phyloP scores from a whole-genome alignment of 1,284 basidiomycete genomes.

The Singerocomus rubriflavus region DNA sequence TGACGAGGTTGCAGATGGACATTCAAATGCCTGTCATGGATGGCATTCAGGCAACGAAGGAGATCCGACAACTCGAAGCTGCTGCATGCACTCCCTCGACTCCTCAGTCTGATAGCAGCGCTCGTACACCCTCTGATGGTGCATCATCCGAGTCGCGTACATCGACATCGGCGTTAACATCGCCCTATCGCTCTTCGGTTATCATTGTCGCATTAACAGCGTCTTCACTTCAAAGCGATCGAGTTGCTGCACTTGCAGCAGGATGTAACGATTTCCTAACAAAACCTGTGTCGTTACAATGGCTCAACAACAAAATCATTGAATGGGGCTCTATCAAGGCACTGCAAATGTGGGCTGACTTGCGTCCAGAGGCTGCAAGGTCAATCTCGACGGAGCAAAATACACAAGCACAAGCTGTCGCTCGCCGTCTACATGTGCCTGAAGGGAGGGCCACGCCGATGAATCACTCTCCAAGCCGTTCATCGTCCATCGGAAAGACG shows the following conservation, averaged over 20 bases:
- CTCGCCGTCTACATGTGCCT: conserved; percentile 66
- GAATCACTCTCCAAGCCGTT: conserved; percentile 30
- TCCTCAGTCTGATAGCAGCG: conserved; percentile 51
- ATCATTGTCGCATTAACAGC: conserved; percentile 99
- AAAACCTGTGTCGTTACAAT: conserved; percentile 92
- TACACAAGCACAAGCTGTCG: conserved; percentile 61
- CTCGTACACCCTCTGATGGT: conserved; percentile 50
- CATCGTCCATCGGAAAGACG: conserved; percentile 33
- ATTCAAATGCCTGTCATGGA: conserved; percentile 99
- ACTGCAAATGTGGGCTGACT: conserved; percentile 83
- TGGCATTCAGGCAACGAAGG: conserved; percentile 95
- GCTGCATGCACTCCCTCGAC: conserved; percentile 72
- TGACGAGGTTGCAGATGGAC: conserved; percentile 76
- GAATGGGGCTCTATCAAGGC: conserved; percentile 96
- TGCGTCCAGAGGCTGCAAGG: conserved; percentile 59
- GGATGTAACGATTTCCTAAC: conserved; percentile 99
- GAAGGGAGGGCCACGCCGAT: conserved; percentile 46
- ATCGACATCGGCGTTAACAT: conserved; percentile 37
- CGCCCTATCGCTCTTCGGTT: conserved; percentile 88
- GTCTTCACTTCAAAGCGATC: conserved; percentile 88
- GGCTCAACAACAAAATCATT: conserved; percentile 98
- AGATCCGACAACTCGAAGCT: conserved; percentile 88
- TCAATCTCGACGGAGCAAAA: conserved; percentile 55
- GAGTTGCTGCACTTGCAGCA: conserved; percentile 93
- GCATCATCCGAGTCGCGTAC: conserved; percentile 44